Evolutionary conservation across 257 asterid species (phyloP).

Genomic region (Capsicum pubescens): DNA sequence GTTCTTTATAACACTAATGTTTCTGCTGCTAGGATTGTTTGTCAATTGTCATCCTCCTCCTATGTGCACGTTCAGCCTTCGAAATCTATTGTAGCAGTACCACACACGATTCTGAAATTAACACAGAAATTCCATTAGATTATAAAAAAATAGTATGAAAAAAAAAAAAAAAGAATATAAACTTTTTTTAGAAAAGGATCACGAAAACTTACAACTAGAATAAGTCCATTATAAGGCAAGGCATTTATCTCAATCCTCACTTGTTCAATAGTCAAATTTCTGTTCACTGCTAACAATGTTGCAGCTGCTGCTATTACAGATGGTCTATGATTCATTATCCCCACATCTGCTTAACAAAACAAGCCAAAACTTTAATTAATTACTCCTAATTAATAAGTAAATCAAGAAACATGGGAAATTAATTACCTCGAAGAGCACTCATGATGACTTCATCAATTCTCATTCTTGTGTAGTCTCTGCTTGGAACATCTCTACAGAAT

Average conservation of each 20-base stretch:
- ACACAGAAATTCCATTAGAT: constrained; percentile 39
- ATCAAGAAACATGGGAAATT: not conserved
- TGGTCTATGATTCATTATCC: constrained; percentile 47
- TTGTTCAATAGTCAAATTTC: constrained; percentile 42
- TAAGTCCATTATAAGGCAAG: constrained; percentile 35
- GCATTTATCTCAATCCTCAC: constrained; percentile 44
- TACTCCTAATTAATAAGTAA: not conserved
- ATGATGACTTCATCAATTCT: not conserved
- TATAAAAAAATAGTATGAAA: constrained; percentile 35
- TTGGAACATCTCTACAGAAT: not conserved
- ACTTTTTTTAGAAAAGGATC: not conserved
- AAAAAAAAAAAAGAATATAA: not conserved
- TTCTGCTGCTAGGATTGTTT: not conserved
- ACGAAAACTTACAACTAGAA: constrained; percentile 47
- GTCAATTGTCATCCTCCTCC: constrained; percentile 34
- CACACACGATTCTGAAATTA: constrained; percentile 11
- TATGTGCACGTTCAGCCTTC: constrained; percentile 31
- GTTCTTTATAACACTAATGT: not conserved
- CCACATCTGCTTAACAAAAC: constrained; percentile 46
- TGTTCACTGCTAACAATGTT: constrained; percentile 55
- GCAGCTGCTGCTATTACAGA: constrained; percentile 78
- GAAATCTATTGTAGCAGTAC: constrained; percentile 31
- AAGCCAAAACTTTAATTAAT: not conserved
- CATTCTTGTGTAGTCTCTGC: not conserved
- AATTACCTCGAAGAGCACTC: not conserved